phyloP scores from a whole-genome alignment of 1,284 basidiomycete species.

The Trametes versicolor region DNA sequence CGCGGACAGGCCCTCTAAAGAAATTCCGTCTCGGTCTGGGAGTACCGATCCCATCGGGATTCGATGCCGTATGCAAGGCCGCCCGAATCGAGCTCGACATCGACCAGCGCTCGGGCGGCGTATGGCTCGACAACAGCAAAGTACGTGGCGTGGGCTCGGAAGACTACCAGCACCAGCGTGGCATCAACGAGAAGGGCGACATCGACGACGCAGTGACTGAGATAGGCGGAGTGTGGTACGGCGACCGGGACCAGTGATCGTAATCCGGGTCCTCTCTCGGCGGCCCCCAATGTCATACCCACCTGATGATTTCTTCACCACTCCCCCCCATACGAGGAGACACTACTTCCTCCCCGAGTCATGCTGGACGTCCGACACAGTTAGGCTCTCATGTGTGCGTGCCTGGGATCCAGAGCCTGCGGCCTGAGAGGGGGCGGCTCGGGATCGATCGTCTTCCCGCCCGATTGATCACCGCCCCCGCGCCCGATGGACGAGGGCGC shows the following conservation, averaged over 20 bases:
- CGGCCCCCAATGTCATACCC: neutral
- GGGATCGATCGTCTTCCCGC: slow-evolving; percentile 12
- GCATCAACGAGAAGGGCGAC: neutral
- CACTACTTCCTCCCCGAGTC: neutral
- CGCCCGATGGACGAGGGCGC: slow-evolving; percentile 4
- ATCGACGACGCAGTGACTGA: neutral
- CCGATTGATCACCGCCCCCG: slow-evolving; percentile 14
- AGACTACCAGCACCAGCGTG: neutral
- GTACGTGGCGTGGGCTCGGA: slow-evolving; percentile 31
- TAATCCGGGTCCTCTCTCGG: neutral
- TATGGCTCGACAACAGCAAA: slow-evolving; percentile 55
- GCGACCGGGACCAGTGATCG: neutral
- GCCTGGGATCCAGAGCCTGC: neutral
- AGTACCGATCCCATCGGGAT: slow-evolving; percentile 64
- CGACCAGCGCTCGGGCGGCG: slow-evolving; percentile 52
- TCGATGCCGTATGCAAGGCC: slow-evolving; percentile 56
- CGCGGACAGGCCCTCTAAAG: slow-evolving; percentile 52
- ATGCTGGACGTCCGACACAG: neutral
- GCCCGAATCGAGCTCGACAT: slow-evolving; percentile 51
- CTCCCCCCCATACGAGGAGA: neutral
- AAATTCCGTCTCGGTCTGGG: slow-evolving; percentile 58
- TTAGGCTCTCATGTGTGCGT: slow-evolving; percentile 6
- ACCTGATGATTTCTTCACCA: neutral
- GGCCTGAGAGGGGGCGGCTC: slow-evolving; percentile 7
- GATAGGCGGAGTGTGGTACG: slow-evolving; percentile 18